These are phyloP conservation scores for Talaromyces ruber DNA, from an alignment of 495 filamentous ascomycete genomes.

Conservation along the genomic window DNA sequence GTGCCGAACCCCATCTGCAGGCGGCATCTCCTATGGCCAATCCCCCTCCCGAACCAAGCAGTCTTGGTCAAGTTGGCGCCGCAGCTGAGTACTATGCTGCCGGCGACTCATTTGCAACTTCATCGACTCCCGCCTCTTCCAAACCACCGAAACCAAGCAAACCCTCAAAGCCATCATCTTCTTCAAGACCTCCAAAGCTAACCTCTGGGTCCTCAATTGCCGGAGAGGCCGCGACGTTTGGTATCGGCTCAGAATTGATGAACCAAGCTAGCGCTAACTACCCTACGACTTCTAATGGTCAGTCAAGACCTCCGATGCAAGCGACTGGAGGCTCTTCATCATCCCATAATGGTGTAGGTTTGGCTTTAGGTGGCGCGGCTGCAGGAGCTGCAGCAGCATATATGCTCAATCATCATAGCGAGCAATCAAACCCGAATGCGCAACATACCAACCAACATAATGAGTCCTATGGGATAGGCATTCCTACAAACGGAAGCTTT, in stretches of 20 bases:
- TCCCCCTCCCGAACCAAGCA: constrained; percentile 45
- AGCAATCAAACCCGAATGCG: constrained; percentile 16
- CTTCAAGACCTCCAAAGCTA: constrained; percentile 10
- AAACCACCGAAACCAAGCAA: constrained; percentile 21
- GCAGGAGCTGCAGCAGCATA: constrained; percentile 43
- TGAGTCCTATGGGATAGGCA: background rate
- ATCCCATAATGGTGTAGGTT: constrained; percentile 11
- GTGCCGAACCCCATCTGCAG: constrained; percentile 40
- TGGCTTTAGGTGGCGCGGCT: constrained; percentile 34
- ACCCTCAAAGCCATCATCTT: constrained; percentile 13
- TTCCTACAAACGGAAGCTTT: background rate
- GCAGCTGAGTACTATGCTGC: constrained; percentile 38
- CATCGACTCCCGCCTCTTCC: constrained; percentile 11
- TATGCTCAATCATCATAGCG: constrained; percentile 34
- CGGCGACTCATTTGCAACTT: constrained; percentile 7
- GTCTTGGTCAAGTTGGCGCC: constrained; percentile 39
- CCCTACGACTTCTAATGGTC: background rate
- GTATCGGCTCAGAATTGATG: constrained; percentile 12
- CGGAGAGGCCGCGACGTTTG: constrained; percentile 20
- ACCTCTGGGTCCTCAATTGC: constrained; percentile 14
- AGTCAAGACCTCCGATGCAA: background rate
- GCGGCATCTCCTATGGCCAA: constrained; percentile 36
- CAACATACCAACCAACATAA: constrained; percentile 3
- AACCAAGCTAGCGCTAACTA: constrained; percentile 3
- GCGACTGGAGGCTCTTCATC: background rate